Evolutionary conservation across 2,329 filamentous ascomycete species (phyloP).

Genomic region (Aaosphaeria arxii): DNA sequence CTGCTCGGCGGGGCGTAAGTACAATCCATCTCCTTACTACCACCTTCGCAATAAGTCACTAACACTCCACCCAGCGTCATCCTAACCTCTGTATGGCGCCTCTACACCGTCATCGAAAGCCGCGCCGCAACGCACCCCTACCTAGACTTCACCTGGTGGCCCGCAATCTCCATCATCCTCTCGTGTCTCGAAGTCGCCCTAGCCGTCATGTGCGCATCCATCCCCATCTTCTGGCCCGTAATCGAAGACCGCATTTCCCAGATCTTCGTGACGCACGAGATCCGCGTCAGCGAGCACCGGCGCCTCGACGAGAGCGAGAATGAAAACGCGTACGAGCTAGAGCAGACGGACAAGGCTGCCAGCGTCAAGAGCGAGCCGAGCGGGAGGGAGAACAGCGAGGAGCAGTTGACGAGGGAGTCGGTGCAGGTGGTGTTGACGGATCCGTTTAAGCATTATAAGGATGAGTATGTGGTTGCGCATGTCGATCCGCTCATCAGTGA

Average conservation of each 20-base stretch:
- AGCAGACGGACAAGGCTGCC: slow-evolving; percentile 16
- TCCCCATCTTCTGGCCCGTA: slow-evolving; percentile 18
- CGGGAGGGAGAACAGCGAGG: slow-evolving; percentile 2
- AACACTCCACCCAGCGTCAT: slow-evolving; percentile 19
- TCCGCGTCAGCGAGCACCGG: slow-evolving; percentile 26
- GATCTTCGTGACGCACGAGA: slow-evolving; percentile 23
- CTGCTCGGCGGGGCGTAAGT: slow-evolving; percentile 27
- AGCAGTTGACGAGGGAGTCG: slow-evolving; percentile 4
- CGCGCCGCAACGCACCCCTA: slow-evolving; percentile 28
- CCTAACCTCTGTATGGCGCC: slow-evolving; percentile 26
- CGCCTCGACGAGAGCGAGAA: slow-evolving; percentile 7
- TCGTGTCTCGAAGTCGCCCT: slow-evolving; percentile 14
- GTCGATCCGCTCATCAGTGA: slow-evolving; percentile 20
- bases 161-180: slow-evolving; percentile 9
- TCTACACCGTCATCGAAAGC: slow-evolving; percentile 23
- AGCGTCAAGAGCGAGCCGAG: slow-evolving; percentile 16
- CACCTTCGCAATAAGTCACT: neutral
- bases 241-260: slow-evolving; percentile 6
- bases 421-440: neutral
- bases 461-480: slow-evolving; percentile 18
- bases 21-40: neutral
- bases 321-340: slow-evolving; percentile 18
- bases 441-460: slow-evolving; percentile 12
- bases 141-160: slow-evolving; percentile 10
- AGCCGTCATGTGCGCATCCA: slow-evolving; percentile 13